A percentile compares a stretch with the other conserved stretches of the same genome.
Evolutionary conservation across 2,329 filamentous ascomycete species (phyloP).

Genomic region (Tolypocladium sp.): DNA sequence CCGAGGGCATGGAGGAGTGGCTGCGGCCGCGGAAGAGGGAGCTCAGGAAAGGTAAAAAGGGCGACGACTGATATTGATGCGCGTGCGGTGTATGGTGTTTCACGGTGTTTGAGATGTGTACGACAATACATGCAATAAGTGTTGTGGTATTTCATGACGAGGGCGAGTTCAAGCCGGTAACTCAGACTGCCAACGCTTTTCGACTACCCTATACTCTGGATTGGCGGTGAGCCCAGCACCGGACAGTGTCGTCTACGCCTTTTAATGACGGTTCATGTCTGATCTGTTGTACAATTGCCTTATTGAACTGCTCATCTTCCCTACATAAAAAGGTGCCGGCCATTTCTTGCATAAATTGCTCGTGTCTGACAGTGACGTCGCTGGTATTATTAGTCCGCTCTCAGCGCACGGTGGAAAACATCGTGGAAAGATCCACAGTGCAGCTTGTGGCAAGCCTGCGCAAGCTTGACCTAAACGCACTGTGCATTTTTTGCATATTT

Average conservation of each 20-base stretch:
- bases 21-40: conserved; percentile 70
- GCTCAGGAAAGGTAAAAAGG: conserved; percentile 35
- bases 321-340: too few species aligned
- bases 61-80: conserved; percentile 22
- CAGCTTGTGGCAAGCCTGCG: background rate
- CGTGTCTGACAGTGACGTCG: too few species aligned
- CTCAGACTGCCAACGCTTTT: too few species aligned
- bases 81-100: conserved; percentile 16
- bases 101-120: conserved; percentile 7
- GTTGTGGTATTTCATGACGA: background rate
- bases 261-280: too few species aligned
- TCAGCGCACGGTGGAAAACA: background rate
- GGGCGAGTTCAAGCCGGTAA: too few species aligned
- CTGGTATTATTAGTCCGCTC: too few species aligned
- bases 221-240: too few species aligned
- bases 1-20: conserved; percentile 83
- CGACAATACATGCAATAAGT: background rate
- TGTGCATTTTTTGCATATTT: background rate
- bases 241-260: too few species aligned
- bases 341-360: too few species aligned
- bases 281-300: too few species aligned
- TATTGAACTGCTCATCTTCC: too few species aligned
- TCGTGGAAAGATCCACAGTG: background rate
- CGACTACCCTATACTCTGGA: too few species aligned
- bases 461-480: background rate